phyloP scores from a whole-genome alignment of 768 basidiomycete genomes.

The Ephemerocybe angulata region DNA sequence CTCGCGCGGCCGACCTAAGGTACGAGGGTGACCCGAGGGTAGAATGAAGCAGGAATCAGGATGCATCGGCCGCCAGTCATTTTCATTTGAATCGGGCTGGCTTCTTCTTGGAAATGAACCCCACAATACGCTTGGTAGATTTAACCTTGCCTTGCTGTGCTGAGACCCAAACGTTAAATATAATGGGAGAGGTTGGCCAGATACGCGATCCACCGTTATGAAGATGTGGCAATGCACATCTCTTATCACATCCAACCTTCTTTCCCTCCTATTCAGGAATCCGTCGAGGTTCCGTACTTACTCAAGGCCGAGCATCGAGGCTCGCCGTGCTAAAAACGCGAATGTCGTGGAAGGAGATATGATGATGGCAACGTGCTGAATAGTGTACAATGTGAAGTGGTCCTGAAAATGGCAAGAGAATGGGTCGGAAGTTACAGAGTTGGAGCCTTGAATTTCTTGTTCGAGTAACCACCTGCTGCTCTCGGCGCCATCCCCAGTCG shows the following conservation, averaged over 20 bases:
- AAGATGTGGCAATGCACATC: neutral
- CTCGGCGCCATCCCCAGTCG: slow-evolving; percentile 60
- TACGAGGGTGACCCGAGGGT: too few relatives aligned
- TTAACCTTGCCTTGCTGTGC: neutral
- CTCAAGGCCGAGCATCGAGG: too few relatives aligned
- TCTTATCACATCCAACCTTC: neutral
- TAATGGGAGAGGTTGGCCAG: too few relatives aligned
- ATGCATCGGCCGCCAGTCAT: too few relatives aligned
- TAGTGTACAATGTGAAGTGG: neutral
- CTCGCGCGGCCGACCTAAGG: too few relatives aligned
- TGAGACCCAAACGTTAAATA: too few relatives aligned
- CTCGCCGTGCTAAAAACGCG: too few relatives aligned
- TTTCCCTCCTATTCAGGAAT: too few relatives aligned
- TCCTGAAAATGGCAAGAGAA: neutral
- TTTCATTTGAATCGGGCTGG: neutral
- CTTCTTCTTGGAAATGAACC: neutral
- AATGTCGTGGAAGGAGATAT: neutral
- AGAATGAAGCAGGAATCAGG: neutral
- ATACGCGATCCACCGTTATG: too few relatives aligned
- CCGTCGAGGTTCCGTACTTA: too few relatives aligned
- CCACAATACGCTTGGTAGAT: too few relatives aligned
- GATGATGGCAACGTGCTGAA: neutral
- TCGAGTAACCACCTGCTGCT: slow-evolving; percentile 47
- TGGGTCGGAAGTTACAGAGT: slow-evolving; percentile 9
- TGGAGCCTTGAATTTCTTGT: slow-evolving; percentile 71